Evolutionary conservation across 2,329 filamentous ascomycete species (phyloP).

Genomic region (Stagonosporopsis vannaccii): DNA sequence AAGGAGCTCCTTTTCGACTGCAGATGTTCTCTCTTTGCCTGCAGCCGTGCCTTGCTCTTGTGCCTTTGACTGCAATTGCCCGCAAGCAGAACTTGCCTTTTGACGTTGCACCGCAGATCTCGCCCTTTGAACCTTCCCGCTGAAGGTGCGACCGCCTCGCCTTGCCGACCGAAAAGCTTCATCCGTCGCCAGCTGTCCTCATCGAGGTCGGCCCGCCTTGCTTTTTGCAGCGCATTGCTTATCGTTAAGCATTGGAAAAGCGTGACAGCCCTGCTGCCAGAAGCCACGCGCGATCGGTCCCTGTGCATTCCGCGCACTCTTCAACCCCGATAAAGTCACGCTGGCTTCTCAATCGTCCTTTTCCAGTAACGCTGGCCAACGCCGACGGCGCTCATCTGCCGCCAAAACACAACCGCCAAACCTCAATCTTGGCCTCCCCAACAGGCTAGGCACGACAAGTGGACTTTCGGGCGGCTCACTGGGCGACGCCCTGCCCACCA

Average conservation of each 20-base stretch:
- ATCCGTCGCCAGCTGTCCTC: constrained; percentile 39
- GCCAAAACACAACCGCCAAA: constrained; percentile 43
- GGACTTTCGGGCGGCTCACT: constrained; percentile 42
- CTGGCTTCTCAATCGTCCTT: constrained; percentile 50
- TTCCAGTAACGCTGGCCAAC: constrained; percentile 48
- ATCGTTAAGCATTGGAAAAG: constrained; percentile 11
- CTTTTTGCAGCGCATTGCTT: constrained; percentile 24
- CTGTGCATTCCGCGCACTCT: constrained; percentile 35
- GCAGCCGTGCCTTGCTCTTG: constrained; percentile 17
- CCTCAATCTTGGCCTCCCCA: constrained; percentile 40
- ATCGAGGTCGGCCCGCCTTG: constrained; percentile 26
- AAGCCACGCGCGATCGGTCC: constrained; percentile 22
- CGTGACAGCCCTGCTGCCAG: constrained; percentile 14
- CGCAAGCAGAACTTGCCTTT: constrained; percentile 20
- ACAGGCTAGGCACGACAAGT: constrained; percentile 43
- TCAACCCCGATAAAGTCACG: constrained; percentile 40
- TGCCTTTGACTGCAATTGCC: constrained; percentile 19
- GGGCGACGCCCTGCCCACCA: constrained; percentile 46
- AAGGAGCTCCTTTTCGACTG: constrained; percentile 33
- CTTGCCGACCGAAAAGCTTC: constrained; percentile 25
- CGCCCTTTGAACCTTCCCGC: constrained; percentile 24
- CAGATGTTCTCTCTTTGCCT: constrained; percentile 20
- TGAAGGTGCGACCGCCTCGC: constrained; percentile 32
- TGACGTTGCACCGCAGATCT: constrained; percentile 32
- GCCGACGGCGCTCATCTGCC: constrained; percentile 51